Base-by-base conservation (phyloP, 108 stramenopile species). In the Craspedostauros australis region DNA sequence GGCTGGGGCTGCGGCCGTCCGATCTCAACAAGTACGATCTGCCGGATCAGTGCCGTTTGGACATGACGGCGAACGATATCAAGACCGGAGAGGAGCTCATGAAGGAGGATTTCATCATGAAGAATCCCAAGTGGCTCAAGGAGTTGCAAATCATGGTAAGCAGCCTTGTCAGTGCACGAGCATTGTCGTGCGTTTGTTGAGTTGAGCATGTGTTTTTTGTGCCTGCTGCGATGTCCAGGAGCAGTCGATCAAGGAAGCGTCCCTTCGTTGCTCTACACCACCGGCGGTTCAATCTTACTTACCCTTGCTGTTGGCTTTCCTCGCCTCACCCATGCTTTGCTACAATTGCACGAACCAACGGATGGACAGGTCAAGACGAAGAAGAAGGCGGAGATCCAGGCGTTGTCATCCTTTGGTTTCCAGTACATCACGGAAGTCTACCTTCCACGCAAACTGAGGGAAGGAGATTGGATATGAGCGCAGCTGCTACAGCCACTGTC, bases 331-430 rank as follows among this genome's bases (percentile, higher is more conserved):
- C n/a, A n/a, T n/a, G n/a, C n/a, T n/a, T n/a, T n/a, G n/a, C n/a
- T n/a, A n/a, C n/a, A n/a, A n/a, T n/a, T n/a, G n/a, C n/a, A n/a
- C n/a, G 31, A 56, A 18, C 29, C 45, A 3, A n/a, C n/a, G n/a
- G n/a, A n/a, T n/a, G n/a, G n/a, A 9, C 32, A 79, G 93, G 76
- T 97, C 50, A 91, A 88, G 50, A 87, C 88, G 4, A 96, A 95
- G 73, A 81, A 95, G 33, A 98, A 96, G 79, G 97, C 97, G 1
- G 97, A 98, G 72, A 98, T 98, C 42, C 97, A 95, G 85, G 94
- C 93, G 2, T 71, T 96, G 49, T 87, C 84, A 0, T 83, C 86
- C 21, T 96, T 95, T 80, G 97, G 97, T 4, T 98, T 98, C 66
- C 97, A 98, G 57, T 98, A 95, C 64, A 74, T 98, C 23, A 95